Evolutionary conservation across 306 rosid genomes (phyloP), one percentile per base, ranked within the genome.

Genomic region (Clitoria ternatea): DNA sequence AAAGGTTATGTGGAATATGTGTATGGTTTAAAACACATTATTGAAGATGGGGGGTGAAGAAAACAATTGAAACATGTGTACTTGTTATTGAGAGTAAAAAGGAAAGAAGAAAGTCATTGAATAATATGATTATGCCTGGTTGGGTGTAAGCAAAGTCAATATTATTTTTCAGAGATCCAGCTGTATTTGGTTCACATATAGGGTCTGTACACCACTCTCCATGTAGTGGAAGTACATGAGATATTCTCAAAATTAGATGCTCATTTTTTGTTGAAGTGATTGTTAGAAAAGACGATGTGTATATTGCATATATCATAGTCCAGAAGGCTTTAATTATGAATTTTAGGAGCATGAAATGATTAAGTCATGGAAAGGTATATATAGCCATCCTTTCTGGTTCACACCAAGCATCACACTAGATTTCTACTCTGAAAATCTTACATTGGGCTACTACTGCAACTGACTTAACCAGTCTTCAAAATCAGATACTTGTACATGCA

Each of bases 121-220:
- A 48, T 53, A 74, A 70, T 64, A 85, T 77, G 79, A 85, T 79
- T 70, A 61, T 83, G 84, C 75, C 66, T 63, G 62, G 80, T 74
- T 79, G 73, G 85, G 74, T 54, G 66, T 63, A 63, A 61, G 57
- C 54, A 74, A 81, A 81, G 79, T 81, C 80, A 76, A 85, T 62
- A 60, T 66, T 53, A 40, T 66, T 73, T 57, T 71, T 61, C 59
- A 79, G 66, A 83, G 78, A 56, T 29, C 82, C 88, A 79, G 88
- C 77, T 85, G 82, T 79, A 57, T 27, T 15, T 57, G 57, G 42
- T 48, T 33, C 12, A 55, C 12, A 29, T 37, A 62, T 32, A 45
- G 66, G 13, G 33, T 71, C 53, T 70, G 67, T 70, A 39, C 18
- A 76, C 56, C 73, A 53, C 72, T 70, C 32, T n/a, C n/a, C 61